Base-by-base conservation (phyloP, 2,329 filamentous ascomycete species). In the Cryphonectria nitschkei region DNA sequence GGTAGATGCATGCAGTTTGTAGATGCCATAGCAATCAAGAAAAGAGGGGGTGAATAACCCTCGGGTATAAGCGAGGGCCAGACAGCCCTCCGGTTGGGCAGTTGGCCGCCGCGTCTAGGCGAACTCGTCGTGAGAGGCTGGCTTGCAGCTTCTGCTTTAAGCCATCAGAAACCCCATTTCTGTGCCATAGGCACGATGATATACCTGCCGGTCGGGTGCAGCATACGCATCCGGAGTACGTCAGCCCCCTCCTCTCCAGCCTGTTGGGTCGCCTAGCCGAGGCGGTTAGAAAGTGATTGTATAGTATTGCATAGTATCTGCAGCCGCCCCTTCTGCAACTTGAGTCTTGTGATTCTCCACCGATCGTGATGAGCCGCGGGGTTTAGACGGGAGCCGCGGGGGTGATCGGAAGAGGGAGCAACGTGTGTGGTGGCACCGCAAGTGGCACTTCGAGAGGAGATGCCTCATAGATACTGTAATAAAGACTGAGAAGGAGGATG, bases 131-230 rank as follows among this genome's bases (percentile, higher is more conserved):
- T 13, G 41, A 54, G 34, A 43, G 29, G 32, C 7, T 63, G 22
- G 54, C 41, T 70, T 46, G 41, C 41, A 70, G 68, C 68, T 70
- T 67, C 68, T 70, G 63, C 68, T 67, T 67, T 67, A 43, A 67
- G 68, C 56, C 50, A 54, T 32, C 56, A 63, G 39, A 26, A 1
- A 34, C 32, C 37, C 64, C 67, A 29, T 22, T n/a, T 34, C 34
- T 19, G 29, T 46, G 14, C 16, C 58, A 50, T 64, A 52, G 41
- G 41, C 50, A 46, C 14, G 29, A 46, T 50, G 63, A 29, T 69
- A 69, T 69, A 69, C 62, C 68, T 69, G 68, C 62, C 62, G n/a
- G 62, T 65, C 63, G 41, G 56, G 68, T 69, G 52, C 39, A 65
- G 68, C 62, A 63, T 69, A 69, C 63, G 68, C 46, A 61, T 60